Base-by-base conservation (phyloP, 257 asterid species). In the Rhazya stricta region DNA sequence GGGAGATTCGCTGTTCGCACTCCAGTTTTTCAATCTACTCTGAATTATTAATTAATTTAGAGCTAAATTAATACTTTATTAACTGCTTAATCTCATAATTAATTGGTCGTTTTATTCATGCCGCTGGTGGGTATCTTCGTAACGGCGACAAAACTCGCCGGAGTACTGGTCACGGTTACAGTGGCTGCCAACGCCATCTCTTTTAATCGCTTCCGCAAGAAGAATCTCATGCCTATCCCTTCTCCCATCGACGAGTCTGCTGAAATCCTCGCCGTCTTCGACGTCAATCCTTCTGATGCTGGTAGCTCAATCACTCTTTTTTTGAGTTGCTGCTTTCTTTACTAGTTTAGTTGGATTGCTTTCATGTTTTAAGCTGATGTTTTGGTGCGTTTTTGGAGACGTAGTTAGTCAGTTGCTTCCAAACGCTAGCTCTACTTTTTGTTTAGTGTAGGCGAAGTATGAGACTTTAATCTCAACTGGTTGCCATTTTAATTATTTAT, bases 131-230 rank as follows among this genome's bases (percentile, higher is more conserved):
- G 93, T 58, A 27, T 94, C 45, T 76, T 91, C 41, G 74, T 89
- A 16, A 65, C 91, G 87, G 94, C 96, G 76, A 88, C 98, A 37
- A 91, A 94, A 66, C 89, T 94, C 72, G 97, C 98, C 89, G 98
- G 98, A 57, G 78, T 86, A 61, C 34, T 91, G 19, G 85, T 82
- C 68, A 86, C 97, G 56, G 78, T 94, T 77, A 86, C 97, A 18
- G 90, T 94, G 76, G 98, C 97, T 5, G 94, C 97, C 71, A 94
- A 91, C 61, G 91, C 89, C 4, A 84, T 88, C 80, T 94, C 97
- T n/a, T 94, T 78, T 77, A 82, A 88, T 2, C 86, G 91, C 46
- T 91, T 80, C 77, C 88, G 87, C 9, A 87, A 85, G 72, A 91
- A 74, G 82, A 88, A 87, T 67, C 85, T 94, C 78, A 76, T 82